Base-by-base conservation (phyloP, 176 grass and related monocot species). In the Phoenix roebelenii region DNA sequence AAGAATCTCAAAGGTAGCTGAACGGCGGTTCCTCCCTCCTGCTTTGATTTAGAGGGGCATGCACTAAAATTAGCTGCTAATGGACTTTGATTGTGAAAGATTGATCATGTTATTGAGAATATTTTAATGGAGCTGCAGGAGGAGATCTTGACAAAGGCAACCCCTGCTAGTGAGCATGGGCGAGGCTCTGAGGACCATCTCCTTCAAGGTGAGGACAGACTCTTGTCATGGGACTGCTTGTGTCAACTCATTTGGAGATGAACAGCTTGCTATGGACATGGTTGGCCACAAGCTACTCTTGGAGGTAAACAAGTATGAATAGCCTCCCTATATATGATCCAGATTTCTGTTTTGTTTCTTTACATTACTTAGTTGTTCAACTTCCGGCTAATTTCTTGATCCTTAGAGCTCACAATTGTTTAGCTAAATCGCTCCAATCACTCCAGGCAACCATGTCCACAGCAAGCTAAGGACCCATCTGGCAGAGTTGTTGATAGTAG, bases 261-360 rank as follows among this genome's bases (percentile, higher is more conserved):
- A 92, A 73, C 93, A 92, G 79, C 88, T 92, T 26, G 93, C 93
- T 44, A 88, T 98, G 19, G 93, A 98, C 73, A 58, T 98, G 72
- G 79, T 98, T 15, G 93, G 88, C 0, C 32, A 98, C 81, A 89
- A 92, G 52, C 84, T 98, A 70, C 84, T 98, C 44, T 98, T 98
- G 10, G 84, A 95, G 58, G 89, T 64, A 69, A 65, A 26, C 4
- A 5, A 18, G 7, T 9, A 35, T 35, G 5, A 35, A 9, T 35
- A 9, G 6, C 32, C 32, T 9, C 32, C 32, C 32, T 35, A 35
- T 35, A 7, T 7, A 35, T 9, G 7, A 9, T 35, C 32, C 32
- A 10, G 32, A 9, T 7, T 44, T 44, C 28, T 30, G 28, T 30
- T 30, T 30, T 30, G 28, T 30, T 30, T 30, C 28, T 30, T 30